A percentile compares a stretch with the other conserved stretches of the same genome.
These are phyloP conservation scores for Saccharomycopsis sp. DNA, from an alignment of 805 yeast species.

Conservation along the genomic window DNA sequence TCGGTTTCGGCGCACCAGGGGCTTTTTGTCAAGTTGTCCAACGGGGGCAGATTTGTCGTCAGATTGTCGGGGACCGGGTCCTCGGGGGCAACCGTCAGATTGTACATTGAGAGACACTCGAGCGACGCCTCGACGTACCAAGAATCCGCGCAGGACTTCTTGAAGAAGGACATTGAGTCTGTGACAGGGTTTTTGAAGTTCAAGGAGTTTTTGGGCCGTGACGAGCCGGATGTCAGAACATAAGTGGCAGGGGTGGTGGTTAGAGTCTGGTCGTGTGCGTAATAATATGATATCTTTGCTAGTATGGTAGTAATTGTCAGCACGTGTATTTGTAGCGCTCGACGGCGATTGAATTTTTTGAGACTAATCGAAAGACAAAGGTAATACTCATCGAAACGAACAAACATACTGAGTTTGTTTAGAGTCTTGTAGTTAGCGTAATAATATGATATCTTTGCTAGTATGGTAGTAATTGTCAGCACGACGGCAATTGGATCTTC, in stretches of 20 bases:
- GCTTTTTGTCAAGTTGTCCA: slow-evolving; percentile 68
- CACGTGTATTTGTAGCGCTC: no score
- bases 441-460: no score
- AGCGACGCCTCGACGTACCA: slow-evolving; percentile 44
- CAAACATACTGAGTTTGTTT: no score
- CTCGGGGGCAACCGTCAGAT: slow-evolving; percentile 92
- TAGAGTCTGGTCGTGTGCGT: neutral
- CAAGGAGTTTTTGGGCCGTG: slow-evolving; percentile 68
- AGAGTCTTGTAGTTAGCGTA: no score
- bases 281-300: no score
- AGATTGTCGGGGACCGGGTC: slow-evolving; percentile 97
- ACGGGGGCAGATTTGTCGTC: slow-evolving; percentile 80
- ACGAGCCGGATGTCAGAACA: slow-evolving; percentile 85
- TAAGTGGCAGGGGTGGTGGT: slow-evolving; percentile 26
- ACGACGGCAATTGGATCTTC: no score
- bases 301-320: no score
- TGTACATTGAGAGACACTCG: slow-evolving; percentile 82
- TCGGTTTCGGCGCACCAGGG: slow-evolving; percentile 87
- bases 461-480: no score
- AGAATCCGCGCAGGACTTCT: slow-evolving; percentile 57
- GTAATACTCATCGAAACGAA: no score
- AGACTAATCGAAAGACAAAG: no score
- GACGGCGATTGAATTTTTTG: no score
- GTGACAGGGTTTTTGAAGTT: slow-evolving; percentile 67
- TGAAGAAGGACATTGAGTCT: slow-evolving; percentile 52